phyloP scores from a whole-genome alignment of 768 basidiomycete species.

The Agrocybe praecox region DNA sequence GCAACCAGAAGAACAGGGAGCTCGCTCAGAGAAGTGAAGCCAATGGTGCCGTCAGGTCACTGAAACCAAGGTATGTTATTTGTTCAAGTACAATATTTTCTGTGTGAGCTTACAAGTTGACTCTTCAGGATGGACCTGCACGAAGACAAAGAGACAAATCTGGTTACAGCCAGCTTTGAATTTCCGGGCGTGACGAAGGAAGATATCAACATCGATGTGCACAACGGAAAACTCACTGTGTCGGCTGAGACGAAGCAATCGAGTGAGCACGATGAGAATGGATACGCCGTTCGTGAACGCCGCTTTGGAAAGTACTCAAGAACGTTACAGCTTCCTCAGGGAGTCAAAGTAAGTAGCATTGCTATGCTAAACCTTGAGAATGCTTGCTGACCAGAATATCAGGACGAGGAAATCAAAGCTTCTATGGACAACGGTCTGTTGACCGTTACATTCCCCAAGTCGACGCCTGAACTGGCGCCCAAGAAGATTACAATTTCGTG shows the following conservation, averaged over 20 bases:
- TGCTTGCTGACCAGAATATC: background rate
- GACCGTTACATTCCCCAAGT: constrained; percentile 52
- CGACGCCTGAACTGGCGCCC: constrained; percentile 29
- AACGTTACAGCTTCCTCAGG: constrained; percentile 49
- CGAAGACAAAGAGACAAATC: constrained; percentile 44
- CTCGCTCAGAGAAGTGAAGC: background rate
- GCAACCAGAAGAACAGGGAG: background rate
- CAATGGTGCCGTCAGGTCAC: constrained; percentile 16
- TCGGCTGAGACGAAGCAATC: constrained; percentile 44
- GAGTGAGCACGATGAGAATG: constrained; percentile 31
- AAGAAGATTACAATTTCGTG: constrained; percentile 36
- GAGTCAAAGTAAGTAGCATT: constrained; percentile 44
- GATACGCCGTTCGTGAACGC: constrained; percentile 47
- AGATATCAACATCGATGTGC: constrained; percentile 50
- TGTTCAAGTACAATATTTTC: background rate
- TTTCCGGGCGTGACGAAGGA: constrained; percentile 56
- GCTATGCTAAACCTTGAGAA: background rate
- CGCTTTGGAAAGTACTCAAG: constrained; percentile 45
- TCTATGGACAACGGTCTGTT: constrained; percentile 51
- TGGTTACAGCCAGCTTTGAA: constrained; percentile 57
- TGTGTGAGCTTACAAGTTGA: no score
- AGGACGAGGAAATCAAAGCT: constrained; percentile 32
- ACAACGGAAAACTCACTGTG: constrained; percentile 47
- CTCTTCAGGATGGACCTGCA: constrained; percentile 51
- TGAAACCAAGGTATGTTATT: constrained; percentile 33